phyloP scores from a whole-genome alignment of 768 basidiomycete genomes.

The Phylloporus sp. region DNA sequence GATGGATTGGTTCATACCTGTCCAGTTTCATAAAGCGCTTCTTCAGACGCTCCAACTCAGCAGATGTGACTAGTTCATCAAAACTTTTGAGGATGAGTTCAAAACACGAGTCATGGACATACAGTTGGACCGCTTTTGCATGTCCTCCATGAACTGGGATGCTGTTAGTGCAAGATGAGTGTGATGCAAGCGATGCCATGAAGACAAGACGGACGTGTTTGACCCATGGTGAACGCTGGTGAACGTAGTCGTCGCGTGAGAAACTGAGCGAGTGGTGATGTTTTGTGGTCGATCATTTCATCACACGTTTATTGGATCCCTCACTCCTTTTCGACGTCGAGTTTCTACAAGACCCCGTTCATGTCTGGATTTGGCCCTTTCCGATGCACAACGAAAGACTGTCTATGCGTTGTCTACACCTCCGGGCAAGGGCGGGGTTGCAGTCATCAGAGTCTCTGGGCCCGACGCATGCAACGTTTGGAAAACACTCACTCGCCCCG shows the following conservation, averaged over 20 bases:
- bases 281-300: conserved; percentile 3
- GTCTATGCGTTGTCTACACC: conserved; percentile 89
- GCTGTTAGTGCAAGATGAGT: conserved; percentile 38
- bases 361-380: conserved; percentile 33
- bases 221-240: conserved; percentile 61
- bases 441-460: conserved; percentile 79
- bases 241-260: conserved; percentile 15
- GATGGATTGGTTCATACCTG: conserved; percentile 46
- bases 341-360: conserved; percentile 21
- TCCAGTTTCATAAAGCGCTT: conserved; percentile 99
- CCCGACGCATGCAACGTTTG: conserved; percentile 65
- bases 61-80: conserved; percentile 72
- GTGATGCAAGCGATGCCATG: not conserved
- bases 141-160: conserved; percentile 96
- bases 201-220: conserved; percentile 60
- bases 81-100: conserved; percentile 8
- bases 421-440: conserved; percentile 80
- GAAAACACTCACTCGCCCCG: conserved; percentile 49
- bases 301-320: not conserved
- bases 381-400: conserved; percentile 60
- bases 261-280: conserved; percentile 14
- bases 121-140: conserved; percentile 98
- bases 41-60: conserved; percentile 92
- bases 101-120: conserved; percentile 33
- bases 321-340: conserved; percentile 22